Conservation (phyloP, 257 asterid species). For the Coffea eugenioides region DNA sequence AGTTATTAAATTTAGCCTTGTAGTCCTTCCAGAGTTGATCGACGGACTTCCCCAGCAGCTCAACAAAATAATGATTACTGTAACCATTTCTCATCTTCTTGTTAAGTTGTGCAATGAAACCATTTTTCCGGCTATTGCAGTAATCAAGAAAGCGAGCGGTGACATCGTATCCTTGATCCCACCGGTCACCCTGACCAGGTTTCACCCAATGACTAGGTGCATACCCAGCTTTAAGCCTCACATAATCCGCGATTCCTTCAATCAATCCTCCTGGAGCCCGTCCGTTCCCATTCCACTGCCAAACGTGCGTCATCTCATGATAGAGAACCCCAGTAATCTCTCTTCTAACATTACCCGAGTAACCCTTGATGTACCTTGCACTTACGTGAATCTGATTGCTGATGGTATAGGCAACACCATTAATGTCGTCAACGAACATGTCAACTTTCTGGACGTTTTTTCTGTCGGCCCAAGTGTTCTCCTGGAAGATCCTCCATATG, state of each 20-base stretch:
- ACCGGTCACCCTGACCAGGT: constrained; percentile 51
- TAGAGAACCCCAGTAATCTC: constrained; percentile 53
- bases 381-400: constrained; percentile 51
- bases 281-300: constrained; percentile 66
- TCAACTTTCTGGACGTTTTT: constrained; percentile 33
- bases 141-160: constrained; percentile 59
- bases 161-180: constrained; percentile 69
- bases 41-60: constrained; percentile 45
- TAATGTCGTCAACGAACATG: constrained; percentile 53
- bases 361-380: constrained; percentile 38
- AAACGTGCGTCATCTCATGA: too few relatives aligned
- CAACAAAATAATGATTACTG: constrained; percentile 37
- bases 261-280: constrained; percentile 45
- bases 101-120: constrained; percentile 57
- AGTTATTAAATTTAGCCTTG: constrained; percentile 1
- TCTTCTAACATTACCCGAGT: constrained; percentile 29
- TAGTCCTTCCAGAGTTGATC: constrained; percentile 40
- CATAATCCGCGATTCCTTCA: constrained; percentile 61
- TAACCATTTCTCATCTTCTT: constrained; percentile 57
- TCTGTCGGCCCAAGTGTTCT: constrained; percentile 31
- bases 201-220: constrained; percentile 56
- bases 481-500: constrained; percentile 44
- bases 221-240: constrained; percentile 51
- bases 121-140: constrained; percentile 37
- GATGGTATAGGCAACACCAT: constrained; percentile 42